Conservation (phyloP, 2,329 filamentous ascomycete species). For the Cladosporium sp. region DNA sequence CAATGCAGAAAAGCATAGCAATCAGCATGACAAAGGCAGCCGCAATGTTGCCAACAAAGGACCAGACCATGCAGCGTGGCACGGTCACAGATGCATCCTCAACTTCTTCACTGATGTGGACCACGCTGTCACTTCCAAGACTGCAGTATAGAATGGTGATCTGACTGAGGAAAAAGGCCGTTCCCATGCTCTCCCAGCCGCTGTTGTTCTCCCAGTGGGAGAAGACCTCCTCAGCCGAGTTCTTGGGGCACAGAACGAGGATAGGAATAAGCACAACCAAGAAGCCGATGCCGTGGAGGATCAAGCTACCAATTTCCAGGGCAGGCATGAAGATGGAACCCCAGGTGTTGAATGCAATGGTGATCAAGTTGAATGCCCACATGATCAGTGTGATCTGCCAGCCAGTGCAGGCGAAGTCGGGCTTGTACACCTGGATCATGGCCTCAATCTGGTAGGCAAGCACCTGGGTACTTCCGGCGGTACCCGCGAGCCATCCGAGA, state of each 20-base stretch:
- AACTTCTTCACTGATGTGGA: slow-evolving; percentile 25
- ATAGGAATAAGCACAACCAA: slow-evolving; percentile 28
- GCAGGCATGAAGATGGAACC: slow-evolving; percentile 31
- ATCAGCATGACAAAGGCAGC: slow-evolving; percentile 23
- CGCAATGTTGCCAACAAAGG: slow-evolving; percentile 23
- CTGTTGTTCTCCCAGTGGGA: slow-evolving; percentile 23
- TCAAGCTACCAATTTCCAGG: slow-evolving; percentile 36
- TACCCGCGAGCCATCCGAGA: slow-evolving; percentile 34
- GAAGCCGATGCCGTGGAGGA: slow-evolving; percentile 28
- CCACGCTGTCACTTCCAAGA: slow-evolving; percentile 16
- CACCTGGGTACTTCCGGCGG: slow-evolving; percentile 34
- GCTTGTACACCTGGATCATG: slow-evolving; percentile 32
- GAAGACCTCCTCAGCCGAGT: slow-evolving; percentile 29
- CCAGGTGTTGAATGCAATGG: slow-evolving; percentile 27
- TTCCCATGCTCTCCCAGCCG: slow-evolving; percentile 26
- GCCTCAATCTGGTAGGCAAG: slow-evolving; percentile 34
- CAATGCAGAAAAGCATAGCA: slow-evolving; percentile 28
- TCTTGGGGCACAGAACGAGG: slow-evolving; percentile 29
- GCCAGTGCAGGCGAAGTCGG: slow-evolving; percentile 24
- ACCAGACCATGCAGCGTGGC: slow-evolving; percentile 29
- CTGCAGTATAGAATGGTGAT: slow-evolving; percentile 20
- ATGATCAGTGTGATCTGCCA: slow-evolving; percentile 31
- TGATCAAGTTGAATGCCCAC: slow-evolving; percentile 34
- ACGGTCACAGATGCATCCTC: slow-evolving; percentile 27
- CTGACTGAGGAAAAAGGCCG: slow-evolving; percentile 27